Evolutionary conservation across 768 basidiomycete species (phyloP), one percentile per base, ranked within the genome.

Genomic region (Tulasnella sp.): DNA sequence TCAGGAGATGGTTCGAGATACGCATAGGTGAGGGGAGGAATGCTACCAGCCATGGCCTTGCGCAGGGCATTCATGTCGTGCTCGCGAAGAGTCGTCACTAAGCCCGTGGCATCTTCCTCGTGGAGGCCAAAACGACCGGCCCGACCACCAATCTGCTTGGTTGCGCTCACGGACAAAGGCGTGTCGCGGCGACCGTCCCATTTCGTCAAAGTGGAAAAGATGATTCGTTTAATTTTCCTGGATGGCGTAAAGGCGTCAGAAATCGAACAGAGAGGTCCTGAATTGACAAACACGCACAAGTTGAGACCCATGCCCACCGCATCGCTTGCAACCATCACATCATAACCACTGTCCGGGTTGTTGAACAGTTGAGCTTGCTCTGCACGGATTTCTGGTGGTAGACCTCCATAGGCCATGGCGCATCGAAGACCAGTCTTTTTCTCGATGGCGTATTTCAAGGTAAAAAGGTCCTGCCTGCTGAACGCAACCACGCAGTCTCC

Each of bases 241-340:
- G 3, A 64, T 67, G 72, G 49, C 37, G n/a, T 52, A 49, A 77
- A 40, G 54, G 31, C 68, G 37, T 67, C 49, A 77, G 74, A n/a
- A 52, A 45, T 29, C 69, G 49, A 42, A 39, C 4, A 15, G 36
- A 29, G 38, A 76, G 67, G 39, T 34, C 40, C 3, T n/a, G 40
- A 72, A 31, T 5, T n/a, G 37, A 37, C 54, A 52, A 67, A 68
- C 29, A 67, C 92, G 64, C 82, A 98, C 97, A 99, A 83, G 81
- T 99, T 99, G 29, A 99, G 86, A 0, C 97, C 97, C 95, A 99
- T 96, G 1, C 97, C 96, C 70, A 98, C 91, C 0, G 96, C 95
- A 80, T 99, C 97, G 79, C 93, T 96, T 1, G 94, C 97, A 22
- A 99, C 89, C 54, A 99, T 86, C 1, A 99, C 91, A 79, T 97